Evolutionary conservation across 352 stramenopile species (phyloP).

Genomic region (Pythium utonaiense): DNA sequence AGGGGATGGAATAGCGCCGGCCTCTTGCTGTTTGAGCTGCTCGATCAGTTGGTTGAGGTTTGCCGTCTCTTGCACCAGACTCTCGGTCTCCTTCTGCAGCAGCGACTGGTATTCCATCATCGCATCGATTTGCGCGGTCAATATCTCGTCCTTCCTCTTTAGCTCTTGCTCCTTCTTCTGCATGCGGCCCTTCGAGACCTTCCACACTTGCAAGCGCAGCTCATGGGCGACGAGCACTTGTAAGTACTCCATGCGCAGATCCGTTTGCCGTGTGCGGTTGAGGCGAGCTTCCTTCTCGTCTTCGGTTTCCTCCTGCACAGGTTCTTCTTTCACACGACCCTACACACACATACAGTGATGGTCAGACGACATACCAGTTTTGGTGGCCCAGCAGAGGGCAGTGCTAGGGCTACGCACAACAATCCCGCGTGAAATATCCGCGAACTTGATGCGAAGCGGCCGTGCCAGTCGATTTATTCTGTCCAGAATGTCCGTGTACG

Average conservation of each 20-base stretch:
- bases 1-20: conserved; percentile 54
- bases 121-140: conserved; percentile 43
- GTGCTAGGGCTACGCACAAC: conserved; percentile 46
- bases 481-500: conserved; percentile 78
- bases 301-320: conserved; percentile 59
- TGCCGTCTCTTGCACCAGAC: conserved; percentile 48
- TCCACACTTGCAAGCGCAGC: conserved; percentile 77
- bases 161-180: conserved; percentile 42
- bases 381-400: too few species aligned
- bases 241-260: conserved; percentile 72
- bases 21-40: conserved; percentile 52
- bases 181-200: conserved; percentile 51
- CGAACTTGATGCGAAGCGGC: conserved; percentile 81
- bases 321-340: conserved; percentile 63
- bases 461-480: conserved; percentile 59
- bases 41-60: conserved; percentile 55
- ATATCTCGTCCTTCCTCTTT: conserved; percentile 51
- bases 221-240: conserved; percentile 71
- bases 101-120: conserved; percentile 39
- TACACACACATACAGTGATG: conserved; percentile 3
- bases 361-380: too few species aligned
- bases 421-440: conserved; percentile 79
- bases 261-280: conserved; percentile 54
- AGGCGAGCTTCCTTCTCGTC: conserved; percentile 64
- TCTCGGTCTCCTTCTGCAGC: conserved; percentile 59